These are phyloP conservation scores for Leucocoprinus birnbaumii DNA, from an alignment of 768 basidiomycete genomes.

Conservation along the genomic window DNA sequence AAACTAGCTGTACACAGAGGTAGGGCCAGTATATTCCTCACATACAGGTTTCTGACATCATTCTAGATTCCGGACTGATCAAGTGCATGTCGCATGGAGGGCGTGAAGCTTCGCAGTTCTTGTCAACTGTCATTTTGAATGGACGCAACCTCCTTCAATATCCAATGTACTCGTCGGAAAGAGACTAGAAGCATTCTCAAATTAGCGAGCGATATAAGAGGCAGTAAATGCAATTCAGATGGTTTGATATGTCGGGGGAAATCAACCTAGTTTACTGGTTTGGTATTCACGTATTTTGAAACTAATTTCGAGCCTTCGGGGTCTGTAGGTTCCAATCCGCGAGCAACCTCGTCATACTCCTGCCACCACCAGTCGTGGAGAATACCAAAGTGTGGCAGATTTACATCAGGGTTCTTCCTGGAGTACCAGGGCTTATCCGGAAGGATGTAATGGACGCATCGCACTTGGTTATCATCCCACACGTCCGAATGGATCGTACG, in stretches of 20 bases:
- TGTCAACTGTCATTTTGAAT: too few relatives aligned
- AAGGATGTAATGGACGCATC: slow-evolving; percentile 86
- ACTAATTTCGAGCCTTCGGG: slow-evolving; percentile 49
- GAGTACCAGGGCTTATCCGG: slow-evolving; percentile 84
- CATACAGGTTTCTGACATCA: background rate
- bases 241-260: too few relatives aligned
- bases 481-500: slow-evolving; percentile 64
- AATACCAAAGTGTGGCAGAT: slow-evolving; percentile 41
- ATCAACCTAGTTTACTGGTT: slow-evolving; percentile 13
- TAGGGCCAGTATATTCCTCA: slow-evolving; percentile 26
- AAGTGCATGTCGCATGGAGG: slow-evolving; percentile 91
- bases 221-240: too few relatives aligned
- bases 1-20: slow-evolving; percentile 94
- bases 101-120: too few relatives aligned
- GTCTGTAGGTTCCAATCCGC: slow-evolving; percentile 41
- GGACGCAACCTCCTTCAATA: too few relatives aligned
- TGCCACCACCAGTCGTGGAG: slow-evolving; percentile 83
- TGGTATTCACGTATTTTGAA: slow-evolving; percentile 42
- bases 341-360: slow-evolving; percentile 44
- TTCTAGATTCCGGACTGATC: slow-evolving; percentile 87
- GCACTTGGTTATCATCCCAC: slow-evolving; percentile 86
- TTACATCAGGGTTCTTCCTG: slow-evolving; percentile 37
- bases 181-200: too few relatives aligned
- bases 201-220: too few relatives aligned
- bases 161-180: too few relatives aligned